A percentile compares a stretch with the other conserved stretches of the same genome.
phyloP scores from a whole-genome alignment of 2,329 filamentous ascomycete genomes.

The Diplodia mutila region DNA sequence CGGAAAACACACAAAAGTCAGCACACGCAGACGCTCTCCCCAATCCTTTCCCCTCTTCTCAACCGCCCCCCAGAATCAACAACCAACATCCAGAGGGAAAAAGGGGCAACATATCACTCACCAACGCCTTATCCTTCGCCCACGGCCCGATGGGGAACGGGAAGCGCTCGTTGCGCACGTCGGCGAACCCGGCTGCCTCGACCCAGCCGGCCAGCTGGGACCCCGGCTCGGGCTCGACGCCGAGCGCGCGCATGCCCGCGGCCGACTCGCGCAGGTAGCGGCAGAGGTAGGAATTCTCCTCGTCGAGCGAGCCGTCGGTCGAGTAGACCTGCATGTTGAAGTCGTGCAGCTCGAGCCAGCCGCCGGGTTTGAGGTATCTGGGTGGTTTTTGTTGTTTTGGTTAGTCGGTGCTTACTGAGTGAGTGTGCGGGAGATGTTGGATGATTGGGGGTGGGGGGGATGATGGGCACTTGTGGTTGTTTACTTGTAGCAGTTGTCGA shows the following conservation, averaged over 20 bases:
- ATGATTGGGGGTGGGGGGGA: background rate
- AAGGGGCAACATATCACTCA: background rate
- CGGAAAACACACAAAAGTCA: background rate
- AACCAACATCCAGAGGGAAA: too few relatives aligned
- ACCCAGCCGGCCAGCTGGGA: constrained; percentile 33
- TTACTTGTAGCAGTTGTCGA: constrained; percentile 54
- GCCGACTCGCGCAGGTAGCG: background rate
- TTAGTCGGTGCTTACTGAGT: constrained; percentile 49
- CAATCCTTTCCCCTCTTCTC: too few relatives aligned
- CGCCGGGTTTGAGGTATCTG: constrained; percentile 31
- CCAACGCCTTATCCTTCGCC: constrained; percentile 33
- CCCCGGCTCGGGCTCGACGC: constrained; percentile 25
- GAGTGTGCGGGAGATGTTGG: too few relatives aligned
- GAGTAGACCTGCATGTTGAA: constrained; percentile 34
- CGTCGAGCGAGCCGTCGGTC: constrained; percentile 38
- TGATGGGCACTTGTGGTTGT: constrained; percentile 27
- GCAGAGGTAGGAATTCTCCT: constrained; percentile 23
- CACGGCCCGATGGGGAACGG: constrained; percentile 32
- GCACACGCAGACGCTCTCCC: too few relatives aligned
- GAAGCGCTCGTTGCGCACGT: constrained; percentile 37
- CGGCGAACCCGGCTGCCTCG: constrained; percentile 32
- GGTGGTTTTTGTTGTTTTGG: constrained; percentile 44
- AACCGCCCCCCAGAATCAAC: too few relatives aligned
- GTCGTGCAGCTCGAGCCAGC: constrained; percentile 40
- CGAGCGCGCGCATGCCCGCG: constrained; percentile 15